A percentile compares a stretch with the other conserved stretches of the same genome.
phyloP scores from a whole-genome alignment of 768 basidiomycete species.

The Termitomyces sp. region DNA sequence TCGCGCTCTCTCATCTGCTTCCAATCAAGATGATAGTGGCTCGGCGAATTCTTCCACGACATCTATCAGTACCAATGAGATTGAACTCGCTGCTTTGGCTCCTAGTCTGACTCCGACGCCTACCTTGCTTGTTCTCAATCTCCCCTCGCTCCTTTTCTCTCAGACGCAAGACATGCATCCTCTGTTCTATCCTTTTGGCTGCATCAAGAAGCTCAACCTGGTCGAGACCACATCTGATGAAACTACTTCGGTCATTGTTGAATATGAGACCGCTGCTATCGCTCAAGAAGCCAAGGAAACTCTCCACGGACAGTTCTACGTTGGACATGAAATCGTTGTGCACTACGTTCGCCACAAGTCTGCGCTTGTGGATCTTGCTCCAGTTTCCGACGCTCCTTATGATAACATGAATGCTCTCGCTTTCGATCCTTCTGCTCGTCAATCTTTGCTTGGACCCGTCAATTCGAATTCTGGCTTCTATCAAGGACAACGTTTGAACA shows the following conservation, averaged over 20 bases:
- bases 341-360: conserved; percentile 27
- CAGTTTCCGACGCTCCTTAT: conserved; percentile 9
- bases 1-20: conserved; percentile 13
- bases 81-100: conserved; percentile 26
- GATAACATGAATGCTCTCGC: conserved; percentile 11
- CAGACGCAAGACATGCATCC: conserved; percentile 65
- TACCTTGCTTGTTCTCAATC: conserved; percentile 57
- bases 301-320: conserved; percentile 62
- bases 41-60: conserved; percentile 30
- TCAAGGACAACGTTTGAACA: conserved; percentile 11
- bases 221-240: conserved; percentile 33
- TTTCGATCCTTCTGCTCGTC: conserved; percentile 13
- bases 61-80: conserved; percentile 28
- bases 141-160: conserved; percentile 66
- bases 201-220: conserved; percentile 59
- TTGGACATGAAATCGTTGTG: conserved; percentile 35
- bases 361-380: conserved; percentile 18
- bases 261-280: conserved; percentile 49
- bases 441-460: conserved; percentile 12
- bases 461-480: conserved; percentile 8
- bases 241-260: conserved; percentile 56
- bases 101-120: conserved; percentile 39
- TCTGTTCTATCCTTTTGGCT: conserved; percentile 70
- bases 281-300: conserved; percentile 64
- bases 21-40: conserved; percentile 16